Evolutionary conservation across 257 asterid species (phyloP), one percentile per base, ranked within the genome.

Genomic region (Solanum ossicruentum): DNA sequence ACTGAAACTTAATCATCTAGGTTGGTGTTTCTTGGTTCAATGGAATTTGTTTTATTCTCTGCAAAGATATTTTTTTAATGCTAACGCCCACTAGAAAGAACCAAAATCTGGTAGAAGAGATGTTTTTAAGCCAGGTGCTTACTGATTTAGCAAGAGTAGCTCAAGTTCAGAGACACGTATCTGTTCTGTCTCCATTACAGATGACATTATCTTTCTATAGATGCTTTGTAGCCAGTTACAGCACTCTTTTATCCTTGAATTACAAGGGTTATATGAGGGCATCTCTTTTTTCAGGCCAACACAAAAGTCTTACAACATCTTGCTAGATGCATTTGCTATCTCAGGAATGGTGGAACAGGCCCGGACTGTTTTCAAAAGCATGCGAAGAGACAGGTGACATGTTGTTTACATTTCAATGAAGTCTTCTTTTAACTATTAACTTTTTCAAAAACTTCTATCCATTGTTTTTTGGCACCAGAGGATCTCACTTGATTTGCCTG

Each of bases 261-360:
- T 78, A 78, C 83, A 52, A 78, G 63, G 17, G 6, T 52, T 78
- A 52, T 28, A 78, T 16, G 82, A 51, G 80, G 9, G 6, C 71
- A 43, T 8, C 54, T 82, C 73, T 84, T 26, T 57, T 87, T 84
- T 84, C 93, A 96, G 99, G 93, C 99, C 99, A 36, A 93, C 98
- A 8, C 97, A 89, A 84, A 96, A 96, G 90, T 96, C 98, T 32
- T 95, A 96, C 85, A 96, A 95, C 84, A 95, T 96, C 90, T 91
- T 96, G 94, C 97, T 96, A 47, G 98, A 96, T 89, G 98, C 99
- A 73, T 96, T 96, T 91, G 98, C 99, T n/a, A 92, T 94, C 85
- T 95, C 98, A 23, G 99, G 99, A 85, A 96, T 96, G 99, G 97
- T 93, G 65, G 99, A 96, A 85, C 99, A 93, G 88, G 97, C 98